These are phyloP conservation scores for Saturnispora galanensis DNA, from an alignment of 805 yeast genomes.

Conservation along the genomic window DNA sequence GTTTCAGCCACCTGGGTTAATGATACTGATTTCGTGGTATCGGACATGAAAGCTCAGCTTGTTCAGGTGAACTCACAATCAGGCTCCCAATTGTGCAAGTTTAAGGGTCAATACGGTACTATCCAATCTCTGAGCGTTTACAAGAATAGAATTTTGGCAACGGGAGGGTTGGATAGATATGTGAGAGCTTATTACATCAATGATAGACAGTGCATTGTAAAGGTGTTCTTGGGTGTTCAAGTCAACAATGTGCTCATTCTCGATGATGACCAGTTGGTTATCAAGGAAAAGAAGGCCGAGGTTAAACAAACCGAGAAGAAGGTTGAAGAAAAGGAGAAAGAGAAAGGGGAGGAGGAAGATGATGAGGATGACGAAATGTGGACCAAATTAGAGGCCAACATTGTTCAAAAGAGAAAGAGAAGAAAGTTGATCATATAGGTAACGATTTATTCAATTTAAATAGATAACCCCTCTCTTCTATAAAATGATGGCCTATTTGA, in stretches of 20 bases:
- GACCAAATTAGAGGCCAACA: constrained; percentile 20
- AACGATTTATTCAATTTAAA: neutral
- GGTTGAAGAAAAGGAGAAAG: constrained; percentile 28
- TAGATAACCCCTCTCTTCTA: neutral
- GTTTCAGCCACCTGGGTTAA: constrained; percentile 17
- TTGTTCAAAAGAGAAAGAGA: constrained; percentile 22
- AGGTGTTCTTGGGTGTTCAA: constrained; percentile 70
- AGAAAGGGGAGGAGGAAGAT: constrained; percentile 24
- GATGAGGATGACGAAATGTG: constrained; percentile 25
- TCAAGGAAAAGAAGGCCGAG: constrained; percentile 13
- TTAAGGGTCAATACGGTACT: constrained; percentile 69
- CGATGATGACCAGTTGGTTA: constrained; percentile 28
- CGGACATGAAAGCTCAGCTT: constrained; percentile 63
- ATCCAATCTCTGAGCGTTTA: constrained; percentile 34
- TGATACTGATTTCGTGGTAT: constrained; percentile 41
- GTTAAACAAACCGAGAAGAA: constrained; percentile 20
- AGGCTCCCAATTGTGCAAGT: constrained; percentile 58
- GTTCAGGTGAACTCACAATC: constrained; percentile 42
- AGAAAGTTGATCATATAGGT: constrained; percentile 16
- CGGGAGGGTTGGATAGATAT: constrained; percentile 86
- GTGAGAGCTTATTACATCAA: constrained; percentile 62
- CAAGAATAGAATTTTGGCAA: constrained; percentile 38
- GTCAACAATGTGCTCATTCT: constrained; percentile 46
- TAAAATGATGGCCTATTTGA: constrained; percentile 23
- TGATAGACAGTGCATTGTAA: constrained; percentile 51